Evolutionary conservation across 1,284 basidiomycete genomes (phyloP).

Genomic region (Nidula niveotomentosa): DNA sequence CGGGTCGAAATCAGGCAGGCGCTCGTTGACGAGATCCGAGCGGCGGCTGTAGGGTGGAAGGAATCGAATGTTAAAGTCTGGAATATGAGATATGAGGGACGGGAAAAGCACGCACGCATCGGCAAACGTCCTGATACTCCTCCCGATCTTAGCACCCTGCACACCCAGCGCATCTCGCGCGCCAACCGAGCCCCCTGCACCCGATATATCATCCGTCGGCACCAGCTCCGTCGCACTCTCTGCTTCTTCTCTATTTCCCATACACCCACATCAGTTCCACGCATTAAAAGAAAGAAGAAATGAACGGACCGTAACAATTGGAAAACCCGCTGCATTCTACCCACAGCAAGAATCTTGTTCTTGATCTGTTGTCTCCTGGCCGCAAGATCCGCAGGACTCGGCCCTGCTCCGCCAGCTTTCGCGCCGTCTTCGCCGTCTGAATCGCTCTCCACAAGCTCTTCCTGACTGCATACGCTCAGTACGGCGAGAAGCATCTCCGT

Average conservation of each 20-base stretch:
- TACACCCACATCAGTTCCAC: no score
- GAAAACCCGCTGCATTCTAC: slow-evolving; percentile 95
- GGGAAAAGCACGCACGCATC: slow-evolving; percentile 73
- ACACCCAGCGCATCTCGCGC: slow-evolving; percentile 59
- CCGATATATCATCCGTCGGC: slow-evolving; percentile 42
- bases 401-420: slow-evolving; percentile 26
- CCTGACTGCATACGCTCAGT: slow-evolving; percentile 90
- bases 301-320: slow-evolving; percentile 79
- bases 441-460: slow-evolving; percentile 82
- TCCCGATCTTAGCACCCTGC: slow-evolving; percentile 64
- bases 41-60: slow-evolving; percentile 58
- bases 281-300: neutral
- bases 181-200: slow-evolving; percentile 38
- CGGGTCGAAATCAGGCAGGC: slow-evolving; percentile 68
- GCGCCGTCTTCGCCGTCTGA: slow-evolving; percentile 42
- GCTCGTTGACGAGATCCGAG: slow-evolving; percentile 92
- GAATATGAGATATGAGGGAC: neutral
- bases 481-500: slow-evolving; percentile 98
- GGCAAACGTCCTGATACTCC: slow-evolving; percentile 86
- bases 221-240: slow-evolving; percentile 92
- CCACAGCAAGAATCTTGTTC: slow-evolving; percentile 99
- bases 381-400: slow-evolving; percentile 37
- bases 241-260: slow-evolving; percentile 77
- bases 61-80: neutral
- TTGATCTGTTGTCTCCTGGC: slow-evolving; percentile 83